A percentile compares a stretch with the other conserved stretches of the same genome.
Evolutionary conservation across 805 yeast species (phyloP).

Genomic region (Candida verbasci): DNA sequence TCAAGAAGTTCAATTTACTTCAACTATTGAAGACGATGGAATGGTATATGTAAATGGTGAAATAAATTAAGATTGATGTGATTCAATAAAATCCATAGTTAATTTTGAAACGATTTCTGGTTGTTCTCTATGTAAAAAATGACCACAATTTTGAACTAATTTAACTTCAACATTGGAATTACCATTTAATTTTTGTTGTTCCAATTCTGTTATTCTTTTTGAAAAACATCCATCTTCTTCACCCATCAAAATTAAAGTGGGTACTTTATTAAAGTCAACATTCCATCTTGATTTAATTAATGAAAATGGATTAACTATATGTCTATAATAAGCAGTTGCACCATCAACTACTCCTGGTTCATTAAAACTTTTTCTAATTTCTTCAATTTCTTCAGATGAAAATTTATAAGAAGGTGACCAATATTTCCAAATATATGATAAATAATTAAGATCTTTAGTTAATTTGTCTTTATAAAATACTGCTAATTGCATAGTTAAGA

Average conservation of each 20-base stretch:
- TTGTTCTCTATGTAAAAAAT: slow-evolving; percentile 37
- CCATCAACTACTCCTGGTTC: slow-evolving; percentile 24
- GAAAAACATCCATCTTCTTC: slow-evolving; percentile 38
- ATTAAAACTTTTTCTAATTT: slow-evolving; percentile 24
- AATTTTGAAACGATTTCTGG: slow-evolving; percentile 24
- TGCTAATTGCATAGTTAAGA: slow-evolving; percentile 33
- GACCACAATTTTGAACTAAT: slow-evolving; percentile 27
- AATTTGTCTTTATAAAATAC: slow-evolving; percentile 19
- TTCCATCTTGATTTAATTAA: slow-evolving; percentile 16
- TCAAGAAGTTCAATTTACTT: slow-evolving; percentile 15
- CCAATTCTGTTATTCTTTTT: slow-evolving; percentile 21
- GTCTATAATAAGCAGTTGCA: slow-evolving; percentile 37
- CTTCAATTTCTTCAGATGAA: slow-evolving; percentile 18
- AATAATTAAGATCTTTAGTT: slow-evolving; percentile 16
- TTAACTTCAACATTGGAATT: slow-evolving; percentile 20
- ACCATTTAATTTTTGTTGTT: slow-evolving; percentile 13
- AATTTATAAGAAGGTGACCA: slow-evolving; percentile 41
- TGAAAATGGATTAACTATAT: slow-evolving; percentile 19
- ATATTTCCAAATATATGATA: slow-evolving; percentile 28
- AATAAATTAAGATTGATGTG: slow-evolving; percentile 27
- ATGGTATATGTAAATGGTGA: slow-evolving; percentile 39
- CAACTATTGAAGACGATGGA: slow-evolving; percentile 13
- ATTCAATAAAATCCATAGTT: slow-evolving; percentile 25
- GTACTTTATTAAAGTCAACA: slow-evolving; percentile 32
- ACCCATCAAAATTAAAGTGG: slow-evolving; percentile 33